Percentiles rank a stretch among this genome's conserved stretches.
These are phyloP conservation scores for Carex littledalei DNA, from an alignment of 176 grass and related monocot genomes.

Conservation along the genomic window DNA sequence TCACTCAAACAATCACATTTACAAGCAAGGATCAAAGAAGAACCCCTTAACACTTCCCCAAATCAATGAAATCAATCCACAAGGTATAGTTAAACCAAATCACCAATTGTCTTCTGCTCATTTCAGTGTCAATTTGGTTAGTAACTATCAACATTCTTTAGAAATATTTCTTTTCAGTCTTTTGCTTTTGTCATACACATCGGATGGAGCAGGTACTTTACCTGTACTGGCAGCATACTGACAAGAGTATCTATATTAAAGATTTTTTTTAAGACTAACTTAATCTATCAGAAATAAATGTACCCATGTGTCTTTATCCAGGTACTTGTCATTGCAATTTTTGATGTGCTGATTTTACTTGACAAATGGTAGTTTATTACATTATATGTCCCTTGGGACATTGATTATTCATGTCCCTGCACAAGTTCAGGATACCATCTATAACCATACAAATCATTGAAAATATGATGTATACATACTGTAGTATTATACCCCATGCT, in stretches of 20 bases:
- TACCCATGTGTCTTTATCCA: background rate
- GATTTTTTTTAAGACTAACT: background rate
- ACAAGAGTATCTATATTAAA: background rate
- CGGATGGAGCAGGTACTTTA: background rate
- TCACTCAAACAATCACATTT: too few species aligned
- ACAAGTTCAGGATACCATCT: background rate
- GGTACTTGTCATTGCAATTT: background rate
- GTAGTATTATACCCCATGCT: background rate
- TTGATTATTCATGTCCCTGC: background rate
- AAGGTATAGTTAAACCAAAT: too few species aligned
- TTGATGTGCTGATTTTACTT: background rate
- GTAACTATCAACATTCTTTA: background rate
- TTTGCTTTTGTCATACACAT: background rate
- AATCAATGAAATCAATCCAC: too few species aligned
- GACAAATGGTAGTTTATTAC: background rate
- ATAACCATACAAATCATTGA: background rate
- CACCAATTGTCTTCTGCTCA: slow-evolving; percentile 14
- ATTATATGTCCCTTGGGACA: background rate
- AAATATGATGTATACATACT: background rate
- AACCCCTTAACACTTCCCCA: too few species aligned
- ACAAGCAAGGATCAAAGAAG: too few species aligned
- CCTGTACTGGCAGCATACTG: background rate
- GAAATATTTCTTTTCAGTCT: background rate
- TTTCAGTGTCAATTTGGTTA: slow-evolving; percentile 46
- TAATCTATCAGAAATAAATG: background rate